Percentiles rank a stretch among this genome's conserved stretches.
These are phyloP conservation scores for Crepidotus sp. DNA, from an alignment of 1,284 basidiomycete genomes.

Conservation along the genomic window DNA sequence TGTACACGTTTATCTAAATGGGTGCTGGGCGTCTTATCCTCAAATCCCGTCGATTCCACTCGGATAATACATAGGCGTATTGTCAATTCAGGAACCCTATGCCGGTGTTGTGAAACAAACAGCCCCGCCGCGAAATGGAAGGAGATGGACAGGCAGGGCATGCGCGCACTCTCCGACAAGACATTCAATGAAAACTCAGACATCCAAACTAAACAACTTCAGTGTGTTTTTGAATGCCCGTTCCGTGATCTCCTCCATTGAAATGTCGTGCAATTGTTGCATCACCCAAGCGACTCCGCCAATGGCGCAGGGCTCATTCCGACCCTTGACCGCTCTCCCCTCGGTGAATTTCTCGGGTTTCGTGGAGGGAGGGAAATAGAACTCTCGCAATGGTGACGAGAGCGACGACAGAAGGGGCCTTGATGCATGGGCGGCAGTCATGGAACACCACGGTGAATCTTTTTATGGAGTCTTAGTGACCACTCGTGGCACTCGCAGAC, in stretches of 20 bases:
- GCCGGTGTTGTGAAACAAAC: too few relatives aligned
- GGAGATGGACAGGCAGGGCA: too few relatives aligned
- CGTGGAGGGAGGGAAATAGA: constrained; percentile 47
- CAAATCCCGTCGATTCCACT: too few relatives aligned
- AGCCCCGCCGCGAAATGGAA: too few relatives aligned
- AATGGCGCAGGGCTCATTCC: constrained; percentile 74
- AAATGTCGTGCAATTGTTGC: constrained; percentile 44
- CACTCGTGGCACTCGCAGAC: constrained; percentile 18
- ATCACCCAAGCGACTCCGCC: constrained; percentile 76
- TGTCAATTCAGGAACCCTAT: too few relatives aligned
- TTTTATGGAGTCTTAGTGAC: neutral
- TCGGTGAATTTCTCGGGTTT: constrained; percentile 63
- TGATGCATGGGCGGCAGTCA: constrained; percentile 73
- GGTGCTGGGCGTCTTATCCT: too few relatives aligned
- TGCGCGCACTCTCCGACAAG: too few relatives aligned
- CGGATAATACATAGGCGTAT: too few relatives aligned
- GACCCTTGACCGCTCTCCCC: constrained; percentile 68
- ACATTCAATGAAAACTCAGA: too few relatives aligned
- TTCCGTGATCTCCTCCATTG: constrained; percentile 53
- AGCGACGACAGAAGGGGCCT: too few relatives aligned
- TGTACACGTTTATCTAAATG: too few relatives aligned
- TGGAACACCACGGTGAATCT: constrained; percentile 80
- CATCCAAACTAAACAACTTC: constrained; percentile 48
- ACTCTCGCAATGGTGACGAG: constrained; percentile 33
- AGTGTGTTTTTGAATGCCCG: constrained; percentile 63